Evolutionary conservation across 371 early-diverging fungal genomes (phyloP).

Genomic region (Mycotypha africana): DNA sequence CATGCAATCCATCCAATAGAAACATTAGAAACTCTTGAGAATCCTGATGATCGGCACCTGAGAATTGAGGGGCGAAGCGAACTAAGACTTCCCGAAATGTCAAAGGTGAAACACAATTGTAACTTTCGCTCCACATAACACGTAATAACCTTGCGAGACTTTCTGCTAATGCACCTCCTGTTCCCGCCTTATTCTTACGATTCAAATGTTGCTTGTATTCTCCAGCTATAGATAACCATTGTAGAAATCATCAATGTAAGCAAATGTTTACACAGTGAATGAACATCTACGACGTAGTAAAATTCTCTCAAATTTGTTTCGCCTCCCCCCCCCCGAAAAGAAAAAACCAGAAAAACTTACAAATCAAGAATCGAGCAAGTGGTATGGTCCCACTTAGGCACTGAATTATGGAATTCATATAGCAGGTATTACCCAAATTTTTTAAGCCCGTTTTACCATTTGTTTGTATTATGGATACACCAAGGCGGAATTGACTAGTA

Average conservation of each 20-base stretch:
- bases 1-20: constrained; percentile 71
- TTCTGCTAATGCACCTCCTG: constrained; percentile 61
- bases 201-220: constrained; percentile 66
- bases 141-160: constrained; percentile 60
- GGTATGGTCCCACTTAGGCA: constrained; percentile 86
- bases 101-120: constrained; percentile 45
- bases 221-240: constrained; percentile 39
- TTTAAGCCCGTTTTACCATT: constrained; percentile 75
- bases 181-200: constrained; percentile 67
- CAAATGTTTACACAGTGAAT: too few relatives aligned
- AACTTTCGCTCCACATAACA: constrained; percentile 59
- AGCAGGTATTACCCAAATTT: constrained; percentile 97
- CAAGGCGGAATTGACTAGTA: constrained; percentile 44
- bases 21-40: constrained; percentile 69
- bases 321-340: too few relatives aligned
- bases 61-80: constrained; percentile 52
- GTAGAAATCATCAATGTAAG: not conserved
- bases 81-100: constrained; percentile 44
- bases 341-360: too few relatives aligned
- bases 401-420: constrained; percentile 94
- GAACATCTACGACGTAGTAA: too few relatives aligned
- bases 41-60: constrained; percentile 64
- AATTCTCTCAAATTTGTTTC: too few relatives aligned
- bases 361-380: constrained; percentile 70
- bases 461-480: constrained; percentile 25